Percentiles rank a stretch among this genome's conserved stretches.
phyloP scores from a whole-genome alignment of 768 basidiomycete genomes.

The Lactarius indigo region DNA sequence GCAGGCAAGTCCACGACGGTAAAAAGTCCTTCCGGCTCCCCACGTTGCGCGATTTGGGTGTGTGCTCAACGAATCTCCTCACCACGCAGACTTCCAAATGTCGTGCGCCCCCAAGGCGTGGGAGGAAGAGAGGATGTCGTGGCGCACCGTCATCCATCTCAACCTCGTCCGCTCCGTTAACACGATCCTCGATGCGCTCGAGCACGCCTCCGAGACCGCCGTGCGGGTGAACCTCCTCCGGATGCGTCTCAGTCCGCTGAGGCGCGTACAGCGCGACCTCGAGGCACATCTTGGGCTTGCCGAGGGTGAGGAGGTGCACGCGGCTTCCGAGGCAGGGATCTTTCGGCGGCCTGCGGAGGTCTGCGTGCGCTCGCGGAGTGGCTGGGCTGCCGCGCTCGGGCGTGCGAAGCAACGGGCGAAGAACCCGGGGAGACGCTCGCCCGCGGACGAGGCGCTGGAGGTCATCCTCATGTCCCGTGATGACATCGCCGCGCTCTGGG shows the following conservation, averaged over 20 bases:
- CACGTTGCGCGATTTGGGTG: background rate
- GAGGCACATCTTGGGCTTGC: conserved; percentile 13
- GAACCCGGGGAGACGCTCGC: conserved; percentile 12
- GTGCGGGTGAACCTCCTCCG: conserved; percentile 22
- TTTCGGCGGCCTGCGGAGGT: conserved; percentile 28
- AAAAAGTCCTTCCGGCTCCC: conserved; percentile 8
- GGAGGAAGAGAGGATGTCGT: conserved; percentile 68
- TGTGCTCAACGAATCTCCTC: background rate
- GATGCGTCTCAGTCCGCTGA: conserved; percentile 29
- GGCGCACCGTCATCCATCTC: conserved; percentile 75
- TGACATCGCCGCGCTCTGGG: conserved; percentile 68
- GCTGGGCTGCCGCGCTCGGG: conserved; percentile 32
- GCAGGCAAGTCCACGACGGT: conserved; percentile 14
- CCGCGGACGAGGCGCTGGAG: conserved; percentile 54
- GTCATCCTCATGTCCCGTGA: conserved; percentile 58
- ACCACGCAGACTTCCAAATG: conserved; percentile 16
- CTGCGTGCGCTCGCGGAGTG: conserved; percentile 31
- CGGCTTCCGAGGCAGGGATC: conserved; percentile 1
- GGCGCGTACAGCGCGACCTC: conserved; percentile 31
- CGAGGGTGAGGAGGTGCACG: conserved; percentile 12
- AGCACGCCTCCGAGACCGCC: conserved; percentile 26
- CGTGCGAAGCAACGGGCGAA: conserved; percentile 22
- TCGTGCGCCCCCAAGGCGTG: conserved; percentile 34
- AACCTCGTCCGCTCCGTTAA: conserved; percentile 45
- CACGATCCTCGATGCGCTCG: conserved; percentile 38